Base-by-base conservation (phyloP, 768 basidiomycete species). In the Mycena filopes region DNA sequence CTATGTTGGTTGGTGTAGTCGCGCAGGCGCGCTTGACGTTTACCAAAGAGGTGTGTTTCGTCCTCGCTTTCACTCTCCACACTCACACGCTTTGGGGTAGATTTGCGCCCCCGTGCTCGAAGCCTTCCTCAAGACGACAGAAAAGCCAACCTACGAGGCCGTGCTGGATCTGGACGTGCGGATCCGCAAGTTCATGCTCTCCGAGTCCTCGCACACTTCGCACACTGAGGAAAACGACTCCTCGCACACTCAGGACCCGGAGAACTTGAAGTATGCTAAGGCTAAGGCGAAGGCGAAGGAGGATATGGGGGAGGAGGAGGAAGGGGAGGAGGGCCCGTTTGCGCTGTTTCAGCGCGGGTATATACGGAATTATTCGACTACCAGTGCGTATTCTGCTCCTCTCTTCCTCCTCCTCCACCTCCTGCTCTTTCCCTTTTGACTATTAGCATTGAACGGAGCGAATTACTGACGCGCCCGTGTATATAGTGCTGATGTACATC, bases 401-500 rank as follows among this genome's bases (percentile, higher is more conserved):
- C n/a, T n/a, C n/a, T n/a, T n/a, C n/a, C n/a, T n/a, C n/a, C n/a
- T n/a, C n/a, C n/a, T n/a, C n/a, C n/a, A n/a, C n/a, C n/a, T n/a
- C n/a, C n/a, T n/a, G n/a, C 75, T 43, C 47, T 79, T 38, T 36
- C 78, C 36, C 77, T 73, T 42, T 23, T 38, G 46, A 20, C 38
- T 45, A 9, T 15, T 48, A 48, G 41, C 21, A 11, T 48, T 66
- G 11, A n/a, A n/a, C n/a, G n/a, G n/a, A n/a, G n/a, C n/a, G n/a
- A n/a, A n/a, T n/a, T n/a, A n/a, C n/a, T n/a, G n/a, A n/a, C n/a
- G n/a, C n/a, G n/a, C n/a, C n/a, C n/a, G n/a, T n/a, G n/a, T n/a
- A n/a, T n/a, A 42, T 49, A 84, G 83, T 78, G 36, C 77, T 84
- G 77, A 60, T 84, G n/a, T 77, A 76, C 65, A 77, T 84, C 53